Conservation (phyloP, 208 protist genomes). For the Acanthamoeba healyi region DNA sequence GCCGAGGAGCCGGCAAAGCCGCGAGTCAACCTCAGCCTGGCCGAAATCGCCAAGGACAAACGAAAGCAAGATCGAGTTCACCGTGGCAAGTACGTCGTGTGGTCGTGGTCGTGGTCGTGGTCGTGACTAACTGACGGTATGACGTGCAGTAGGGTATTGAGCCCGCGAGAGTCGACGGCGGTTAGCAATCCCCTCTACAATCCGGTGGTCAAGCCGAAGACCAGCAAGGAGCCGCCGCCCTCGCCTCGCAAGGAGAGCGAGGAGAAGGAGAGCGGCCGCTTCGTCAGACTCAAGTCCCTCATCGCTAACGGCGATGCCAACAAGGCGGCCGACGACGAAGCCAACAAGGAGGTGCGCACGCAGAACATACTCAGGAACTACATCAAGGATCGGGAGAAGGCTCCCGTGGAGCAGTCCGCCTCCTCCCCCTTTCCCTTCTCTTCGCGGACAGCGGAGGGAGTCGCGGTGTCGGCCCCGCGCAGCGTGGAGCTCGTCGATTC, state of each 20-base stretch:
- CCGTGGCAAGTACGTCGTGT: neutral
- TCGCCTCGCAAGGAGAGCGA: neutral
- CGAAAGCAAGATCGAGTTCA: neutral
- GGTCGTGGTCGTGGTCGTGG: neutral
- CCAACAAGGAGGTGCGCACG: slow-evolving; percentile 14
- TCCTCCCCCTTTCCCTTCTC: too few relatives aligned
- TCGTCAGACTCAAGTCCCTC: neutral
- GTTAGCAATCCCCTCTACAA: slow-evolving; percentile 15
- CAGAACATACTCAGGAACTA: slow-evolving; percentile 19
- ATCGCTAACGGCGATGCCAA: neutral
- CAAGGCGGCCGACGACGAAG: neutral
- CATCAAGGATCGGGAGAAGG: neutral
- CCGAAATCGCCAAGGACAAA: neutral
- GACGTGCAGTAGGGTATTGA: neutral
- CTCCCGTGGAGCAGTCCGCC: too few relatives aligned
- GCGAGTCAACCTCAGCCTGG: neutral
- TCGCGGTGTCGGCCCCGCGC: neutral
- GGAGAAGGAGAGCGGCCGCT: neutral
- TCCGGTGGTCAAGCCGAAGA: neutral
- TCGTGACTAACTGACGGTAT: neutral
- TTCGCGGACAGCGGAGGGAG: neutral
- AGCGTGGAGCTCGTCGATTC: neutral
- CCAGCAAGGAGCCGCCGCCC: neutral
- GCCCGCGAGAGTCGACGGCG: neutral
- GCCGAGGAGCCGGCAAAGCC: neutral